Percentiles rank a stretch among this genome's conserved stretches.
Evolutionary conservation across 805 yeast genomes (phyloP).

Genomic region (Kodamaea leandrae): DNA sequence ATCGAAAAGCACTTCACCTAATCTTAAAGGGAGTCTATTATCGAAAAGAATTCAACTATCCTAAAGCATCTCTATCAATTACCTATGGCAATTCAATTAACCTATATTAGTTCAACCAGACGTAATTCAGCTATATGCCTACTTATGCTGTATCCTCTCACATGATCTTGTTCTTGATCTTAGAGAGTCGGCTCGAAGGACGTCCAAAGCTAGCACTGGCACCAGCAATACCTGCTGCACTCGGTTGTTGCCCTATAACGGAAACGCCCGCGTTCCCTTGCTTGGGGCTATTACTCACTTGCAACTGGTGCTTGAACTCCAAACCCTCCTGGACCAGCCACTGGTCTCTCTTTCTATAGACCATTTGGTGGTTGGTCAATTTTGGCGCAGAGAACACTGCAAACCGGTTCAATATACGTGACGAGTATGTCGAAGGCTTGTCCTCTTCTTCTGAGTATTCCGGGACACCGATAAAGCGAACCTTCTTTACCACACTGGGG

Average conservation of each 20-base stretch:
- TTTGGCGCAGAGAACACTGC: conserved; percentile 27
- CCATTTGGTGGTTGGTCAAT: conserved; percentile 7
- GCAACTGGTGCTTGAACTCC: conserved; percentile 25
- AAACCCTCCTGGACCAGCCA: conserved; percentile 39
- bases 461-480: conserved; percentile 52
- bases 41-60: too few species aligned
- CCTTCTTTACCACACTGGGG: conserved; percentile 33
- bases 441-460: conserved; percentile 53
- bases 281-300: conserved; percentile 4
- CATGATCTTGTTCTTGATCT: conserved; percentile 20
- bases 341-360: conserved; percentile 35
- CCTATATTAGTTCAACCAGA: too few species aligned
- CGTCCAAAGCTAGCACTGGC: conserved; percentile 10
- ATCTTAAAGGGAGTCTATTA: too few species aligned
- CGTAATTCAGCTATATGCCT: too few species aligned
- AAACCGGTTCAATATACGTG: conserved; percentile 37
- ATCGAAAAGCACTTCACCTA: too few species aligned
- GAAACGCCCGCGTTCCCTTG: conserved; percentile 2
- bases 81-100: too few species aligned
- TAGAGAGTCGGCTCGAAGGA: conserved; percentile 13
- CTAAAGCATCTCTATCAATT: too few species aligned
- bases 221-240: not conserved
- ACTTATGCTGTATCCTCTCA: too few species aligned
- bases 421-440: conserved; percentile 46
- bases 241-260: not conserved